Percentiles rank a stretch among this genome's conserved stretches.
These are phyloP conservation scores for Tardiomyces digboiensis DNA, from an alignment of 1,139 yeast species.

Conservation along the genomic window DNA sequence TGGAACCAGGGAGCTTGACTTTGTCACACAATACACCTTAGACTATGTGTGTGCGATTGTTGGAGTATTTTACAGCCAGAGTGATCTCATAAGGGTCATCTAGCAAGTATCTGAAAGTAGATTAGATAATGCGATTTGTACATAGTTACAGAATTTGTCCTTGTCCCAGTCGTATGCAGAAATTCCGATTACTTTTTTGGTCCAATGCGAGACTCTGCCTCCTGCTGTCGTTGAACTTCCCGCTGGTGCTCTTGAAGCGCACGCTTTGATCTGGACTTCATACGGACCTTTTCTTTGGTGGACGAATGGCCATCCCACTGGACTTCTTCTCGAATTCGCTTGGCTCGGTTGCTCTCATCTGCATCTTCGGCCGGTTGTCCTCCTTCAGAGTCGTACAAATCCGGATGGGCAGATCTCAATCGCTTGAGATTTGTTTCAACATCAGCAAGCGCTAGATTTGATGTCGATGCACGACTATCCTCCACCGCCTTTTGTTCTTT, in stretches of 20 bases:
- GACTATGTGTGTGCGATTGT: constrained; percentile 23
- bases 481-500: constrained; percentile 56
- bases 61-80: constrained; percentile 25
- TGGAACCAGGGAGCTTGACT: neutral
- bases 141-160: constrained; percentile 1
- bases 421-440: constrained; percentile 69
- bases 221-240: neutral
- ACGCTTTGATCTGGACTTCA: neutral
- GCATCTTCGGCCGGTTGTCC: constrained; percentile 4
- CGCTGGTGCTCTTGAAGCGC: constrained; percentile 1
- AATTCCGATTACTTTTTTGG: neutral
- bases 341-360: constrained; percentile 7
- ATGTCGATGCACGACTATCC: constrained; percentile 48
- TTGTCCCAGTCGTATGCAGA: constrained; percentile 3
- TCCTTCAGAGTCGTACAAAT: constrained; percentile 14
- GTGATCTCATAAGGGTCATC: constrained; percentile 23
- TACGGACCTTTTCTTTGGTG: constrained; percentile 8
- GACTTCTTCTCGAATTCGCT: constrained; percentile 5
- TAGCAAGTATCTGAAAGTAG: no score
- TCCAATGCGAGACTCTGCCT: neutral
- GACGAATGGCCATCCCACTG: constrained; percentile 23
- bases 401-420: constrained; percentile 33
- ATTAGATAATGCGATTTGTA: no score
- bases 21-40: constrained; percentile 15
- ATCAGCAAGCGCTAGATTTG: constrained; percentile 59